A percentile compares a stretch with the other conserved stretches of the same genome.
These are phyloP conservation scores for Podaxis sp. DNA, from an alignment of 768 basidiomycete species.

Conservation along the genomic window DNA sequence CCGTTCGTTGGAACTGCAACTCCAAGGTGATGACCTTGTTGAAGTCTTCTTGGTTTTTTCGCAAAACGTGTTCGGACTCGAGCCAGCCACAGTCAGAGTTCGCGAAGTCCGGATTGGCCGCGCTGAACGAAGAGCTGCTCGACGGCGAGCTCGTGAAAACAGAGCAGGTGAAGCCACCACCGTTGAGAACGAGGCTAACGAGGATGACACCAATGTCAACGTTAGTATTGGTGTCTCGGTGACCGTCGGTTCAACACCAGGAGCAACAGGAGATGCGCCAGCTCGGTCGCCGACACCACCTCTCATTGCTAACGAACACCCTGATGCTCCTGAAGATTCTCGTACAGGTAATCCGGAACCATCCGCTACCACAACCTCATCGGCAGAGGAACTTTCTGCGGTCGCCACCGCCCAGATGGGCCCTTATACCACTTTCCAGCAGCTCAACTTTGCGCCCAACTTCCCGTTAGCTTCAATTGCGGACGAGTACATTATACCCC, in stretches of 20 bases:
- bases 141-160: constrained; percentile 74
- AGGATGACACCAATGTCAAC: constrained; percentile 58
- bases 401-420: constrained; percentile 72
- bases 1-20: constrained; percentile 79
- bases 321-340: constrained; percentile 34
- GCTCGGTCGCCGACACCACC: constrained; percentile 36
- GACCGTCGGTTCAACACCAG: constrained; percentile 37
- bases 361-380: constrained; percentile 35
- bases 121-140: constrained; percentile 81
- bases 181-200: constrained; percentile 40
- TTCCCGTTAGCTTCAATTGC: constrained; percentile 89
- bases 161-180: constrained; percentile 48
- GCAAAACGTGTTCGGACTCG: constrained; percentile 89
- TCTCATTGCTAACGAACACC: constrained; percentile 43
- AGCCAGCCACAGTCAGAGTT: constrained; percentile 92
- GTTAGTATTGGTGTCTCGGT: constrained; percentile 66
- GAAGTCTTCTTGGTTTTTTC: constrained; percentile 91
- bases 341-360: constrained; percentile 32
- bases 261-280: constrained; percentile 33
- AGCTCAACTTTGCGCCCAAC: constrained; percentile 79
- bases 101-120: constrained; percentile 90
- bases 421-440: constrained; percentile 91
- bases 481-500: constrained; percentile 90
- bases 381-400: constrained; percentile 66
- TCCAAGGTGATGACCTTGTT: constrained; percentile 91